Percentiles rank a stretch among this genome's conserved stretches.
phyloP scores from a whole-genome alignment of 2,329 filamentous ascomycete genomes.

The Monilinia fructicola region DNA sequence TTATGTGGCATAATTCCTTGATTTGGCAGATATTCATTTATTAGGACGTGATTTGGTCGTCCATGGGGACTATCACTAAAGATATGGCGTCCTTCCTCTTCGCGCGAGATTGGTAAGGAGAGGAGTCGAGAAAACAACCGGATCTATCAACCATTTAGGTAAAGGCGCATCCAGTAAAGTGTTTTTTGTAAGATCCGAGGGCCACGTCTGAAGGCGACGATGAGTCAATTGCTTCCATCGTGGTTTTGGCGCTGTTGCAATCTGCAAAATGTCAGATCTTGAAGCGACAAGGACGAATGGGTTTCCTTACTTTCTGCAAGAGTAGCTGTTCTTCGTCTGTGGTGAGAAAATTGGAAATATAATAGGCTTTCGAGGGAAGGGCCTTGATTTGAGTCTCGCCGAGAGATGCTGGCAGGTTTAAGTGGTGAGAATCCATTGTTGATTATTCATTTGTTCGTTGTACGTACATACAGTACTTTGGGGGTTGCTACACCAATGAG shows the following conservation, averaged over 20 bases:
- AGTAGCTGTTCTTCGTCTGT: conserved; percentile 69
- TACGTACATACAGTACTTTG: background rate
- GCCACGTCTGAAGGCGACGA: conserved; percentile 87
- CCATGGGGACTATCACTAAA: conserved; percentile 68
- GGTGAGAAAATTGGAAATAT: conserved; percentile 83
- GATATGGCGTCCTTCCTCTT: conserved; percentile 44
- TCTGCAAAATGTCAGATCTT: conserved; percentile 39
- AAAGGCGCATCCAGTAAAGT: conserved; percentile 72
- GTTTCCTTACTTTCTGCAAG: conserved; percentile 62
- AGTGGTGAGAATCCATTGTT: conserved; percentile 25
- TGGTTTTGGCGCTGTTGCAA: conserved; percentile 65
- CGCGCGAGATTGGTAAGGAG: conserved; percentile 47
- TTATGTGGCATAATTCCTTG: conserved; percentile 98
- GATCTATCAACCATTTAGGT: conserved; percentile 71
- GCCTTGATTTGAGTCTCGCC: conserved; percentile 52
- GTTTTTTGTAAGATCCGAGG: conserved; percentile 76
- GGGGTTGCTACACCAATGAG: background rate
- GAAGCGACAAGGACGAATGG: background rate
- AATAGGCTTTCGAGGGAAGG: conserved; percentile 70
- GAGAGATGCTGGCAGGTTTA: conserved; percentile 43
- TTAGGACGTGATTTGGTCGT: conserved; percentile 82
- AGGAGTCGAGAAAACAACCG: conserved; percentile 63
- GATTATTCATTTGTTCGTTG: background rate
- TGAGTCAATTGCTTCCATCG: conserved; percentile 87
- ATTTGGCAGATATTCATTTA: conserved; percentile 87